Conservation (phyloP, 2,329 filamentous ascomycete species). For the Phialophora macrospora region DNA sequence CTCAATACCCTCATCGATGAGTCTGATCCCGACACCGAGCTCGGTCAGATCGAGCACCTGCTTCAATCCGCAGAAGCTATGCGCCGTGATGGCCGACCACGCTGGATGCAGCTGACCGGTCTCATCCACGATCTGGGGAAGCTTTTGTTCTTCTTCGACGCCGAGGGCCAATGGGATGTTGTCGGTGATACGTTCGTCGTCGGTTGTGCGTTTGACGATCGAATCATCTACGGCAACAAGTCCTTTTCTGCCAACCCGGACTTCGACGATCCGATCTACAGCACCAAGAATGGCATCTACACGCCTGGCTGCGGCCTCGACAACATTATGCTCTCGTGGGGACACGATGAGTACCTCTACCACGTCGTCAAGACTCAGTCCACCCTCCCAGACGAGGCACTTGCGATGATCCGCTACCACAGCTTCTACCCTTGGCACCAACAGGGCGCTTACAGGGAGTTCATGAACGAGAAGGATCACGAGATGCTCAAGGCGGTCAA, state of each 20-base stretch:
- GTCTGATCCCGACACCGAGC: constrained; percentile 84
- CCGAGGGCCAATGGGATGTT: constrained; percentile 90
- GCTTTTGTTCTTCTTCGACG: constrained; percentile 63
- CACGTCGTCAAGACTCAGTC: constrained; percentile 83
- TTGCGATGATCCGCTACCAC: constrained; percentile 93
- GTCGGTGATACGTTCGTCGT: constrained; percentile 67
- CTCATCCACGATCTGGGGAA: constrained; percentile 56
- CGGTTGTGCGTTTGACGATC: constrained; percentile 61
- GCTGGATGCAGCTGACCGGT: constrained; percentile 56
- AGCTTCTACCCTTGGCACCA: constrained; percentile 92
- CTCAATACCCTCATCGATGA: constrained; percentile 90
- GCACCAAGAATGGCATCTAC: constrained; percentile 80
- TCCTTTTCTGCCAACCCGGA: constrained; percentile 79
- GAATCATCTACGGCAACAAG: constrained; percentile 78
- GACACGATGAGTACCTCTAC: constrained; percentile 87
- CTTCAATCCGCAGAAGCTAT: constrained; percentile 89
- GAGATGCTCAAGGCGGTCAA: constrained; percentile 79
- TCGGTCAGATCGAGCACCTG: constrained; percentile 88
- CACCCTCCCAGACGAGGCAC: constrained; percentile 75
- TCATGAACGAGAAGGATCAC: constrained; percentile 83
- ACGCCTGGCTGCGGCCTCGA: constrained; percentile 77
- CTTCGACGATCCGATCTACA: constrained; percentile 70
- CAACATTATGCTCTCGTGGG: constrained; percentile 89
- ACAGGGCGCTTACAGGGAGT: constrained; percentile 75
- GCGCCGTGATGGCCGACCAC: constrained; percentile 68